Conservation (phyloP, 164 flowering plant species). For the Nymphaea colorata region DNA sequence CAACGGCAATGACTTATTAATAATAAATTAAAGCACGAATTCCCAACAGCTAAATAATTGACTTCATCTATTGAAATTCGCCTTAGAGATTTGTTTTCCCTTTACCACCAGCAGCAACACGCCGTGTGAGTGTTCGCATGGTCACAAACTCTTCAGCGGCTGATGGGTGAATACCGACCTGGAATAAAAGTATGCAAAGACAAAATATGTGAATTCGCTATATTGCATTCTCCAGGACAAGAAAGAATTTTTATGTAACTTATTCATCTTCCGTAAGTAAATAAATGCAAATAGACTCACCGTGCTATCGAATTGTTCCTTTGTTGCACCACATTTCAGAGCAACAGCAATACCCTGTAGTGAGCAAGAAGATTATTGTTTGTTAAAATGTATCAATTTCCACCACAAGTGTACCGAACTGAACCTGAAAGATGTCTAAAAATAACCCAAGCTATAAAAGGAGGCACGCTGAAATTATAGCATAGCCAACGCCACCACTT, state of each 20-base stretch:
- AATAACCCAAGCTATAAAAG: no score
- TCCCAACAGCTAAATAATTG: no score
- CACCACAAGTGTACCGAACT: no score
- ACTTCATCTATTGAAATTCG: neutral
- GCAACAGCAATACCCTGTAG: slow-evolving; percentile 89
- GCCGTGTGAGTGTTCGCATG: slow-evolving; percentile 74
- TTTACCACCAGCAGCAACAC: slow-evolving; percentile 30
- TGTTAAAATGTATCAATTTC: no score
- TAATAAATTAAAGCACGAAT: neutral
- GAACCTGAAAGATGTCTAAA: no score
- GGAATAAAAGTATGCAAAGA: slow-evolving; percentile 1
- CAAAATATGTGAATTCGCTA: neutral
- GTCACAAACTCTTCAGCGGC: slow-evolving; percentile 98
- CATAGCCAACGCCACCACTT: neutral
- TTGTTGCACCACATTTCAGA: slow-evolving; percentile 93
- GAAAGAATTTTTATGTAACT: no score
- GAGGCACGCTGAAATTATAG: neutral
- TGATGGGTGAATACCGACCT: slow-evolving; percentile 98
- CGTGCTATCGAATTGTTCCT: slow-evolving; percentile 66
- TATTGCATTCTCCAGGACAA: neutral
- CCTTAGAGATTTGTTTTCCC: slow-evolving; percentile 50
- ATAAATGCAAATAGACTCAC: neutral
- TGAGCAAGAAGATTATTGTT: neutral
- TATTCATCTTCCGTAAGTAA: neutral
- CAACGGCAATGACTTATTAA: neutral